These are phyloP conservation scores for Pseudoscleropodium purum DNA, from an alignment of 225 moss, liverwort and hornwort genomes.

Conservation along the genomic window DNA sequence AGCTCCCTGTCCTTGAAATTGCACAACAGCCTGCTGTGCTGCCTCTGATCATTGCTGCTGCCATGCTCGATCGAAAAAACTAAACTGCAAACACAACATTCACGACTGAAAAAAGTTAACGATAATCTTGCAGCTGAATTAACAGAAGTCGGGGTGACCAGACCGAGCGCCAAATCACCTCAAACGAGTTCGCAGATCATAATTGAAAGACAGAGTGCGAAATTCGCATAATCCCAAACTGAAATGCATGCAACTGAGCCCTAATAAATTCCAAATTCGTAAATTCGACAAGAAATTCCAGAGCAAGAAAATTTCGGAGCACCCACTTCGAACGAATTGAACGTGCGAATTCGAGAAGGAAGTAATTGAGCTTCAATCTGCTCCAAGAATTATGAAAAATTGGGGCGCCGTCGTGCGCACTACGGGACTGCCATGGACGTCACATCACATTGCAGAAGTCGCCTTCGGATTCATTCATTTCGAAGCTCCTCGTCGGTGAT, in stretches of 20 bases:
- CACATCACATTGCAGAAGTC: not conserved
- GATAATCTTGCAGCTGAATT: not conserved
- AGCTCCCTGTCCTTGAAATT: slow-evolving; percentile 12
- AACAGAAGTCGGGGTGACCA: not conserved
- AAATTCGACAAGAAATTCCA: not conserved
- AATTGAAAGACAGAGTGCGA: not conserved
- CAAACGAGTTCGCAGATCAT: not conserved
- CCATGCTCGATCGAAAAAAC: slow-evolving; percentile 12
- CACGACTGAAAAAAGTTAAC: not conserved
- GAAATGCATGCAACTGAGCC: not conserved
- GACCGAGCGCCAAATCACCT: not conserved
- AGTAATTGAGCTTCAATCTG: not conserved
- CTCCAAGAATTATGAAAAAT: not conserved
- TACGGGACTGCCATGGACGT: not conserved
- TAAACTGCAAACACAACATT: not conserved
- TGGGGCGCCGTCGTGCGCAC: not conserved
- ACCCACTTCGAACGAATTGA: not conserved
- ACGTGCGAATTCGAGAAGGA: not conserved
- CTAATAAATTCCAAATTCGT: not conserved
- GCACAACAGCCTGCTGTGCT: slow-evolving; percentile 24
- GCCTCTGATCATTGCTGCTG: slow-evolving; percentile 18
- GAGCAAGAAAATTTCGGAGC: not conserved
- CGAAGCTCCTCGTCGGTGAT: not conserved
- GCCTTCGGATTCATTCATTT: not conserved
- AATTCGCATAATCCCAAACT: not conserved